Percentiles rank a stretch among this genome's conserved stretches.
phyloP scores from a whole-genome alignment of 2,329 filamentous ascomycete genomes.

The Chrysoporthe deuterocubensis region DNA sequence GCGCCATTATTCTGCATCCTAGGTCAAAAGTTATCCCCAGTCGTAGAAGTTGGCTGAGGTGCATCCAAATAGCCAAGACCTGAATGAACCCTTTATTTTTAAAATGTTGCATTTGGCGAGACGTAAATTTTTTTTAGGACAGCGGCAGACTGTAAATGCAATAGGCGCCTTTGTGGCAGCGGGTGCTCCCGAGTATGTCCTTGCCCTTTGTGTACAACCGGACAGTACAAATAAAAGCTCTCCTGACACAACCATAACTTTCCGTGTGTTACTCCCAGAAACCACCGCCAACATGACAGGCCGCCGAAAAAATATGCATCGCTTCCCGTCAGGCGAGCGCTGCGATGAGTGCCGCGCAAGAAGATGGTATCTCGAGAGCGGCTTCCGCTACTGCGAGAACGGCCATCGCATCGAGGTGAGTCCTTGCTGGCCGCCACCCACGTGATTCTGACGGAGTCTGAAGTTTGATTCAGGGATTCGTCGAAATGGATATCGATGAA shows the following conservation, averaged over 20 bases:
- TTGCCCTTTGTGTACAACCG: neutral
- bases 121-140: neutral
- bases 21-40: neutral
- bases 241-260: neutral
- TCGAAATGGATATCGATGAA: slow-evolving; percentile 63
- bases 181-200: neutral
- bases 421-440: neutral
- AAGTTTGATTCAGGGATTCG: slow-evolving; percentile 49
- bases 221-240: neutral
- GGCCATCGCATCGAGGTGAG: slow-evolving; percentile 78
- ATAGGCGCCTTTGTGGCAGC: neutral
- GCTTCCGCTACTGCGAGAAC: slow-evolving; percentile 77
- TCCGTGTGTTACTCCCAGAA: neutral
- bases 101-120: neutral
- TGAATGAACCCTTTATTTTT: neutral
- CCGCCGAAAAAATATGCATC: slow-evolving; percentile 47
- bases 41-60: neutral
- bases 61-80: neutral
- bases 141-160: neutral
- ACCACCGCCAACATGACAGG: slow-evolving; percentile 43
- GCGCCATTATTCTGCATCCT: neutral
- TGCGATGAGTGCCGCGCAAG: slow-evolving; percentile 71
- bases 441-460: neutral
- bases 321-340: slow-evolving; percentile 56
- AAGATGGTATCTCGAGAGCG: slow-evolving; percentile 75